Conservation (phyloP, 169 alveolate genomes). For the Plasmodium adleri region DNA sequence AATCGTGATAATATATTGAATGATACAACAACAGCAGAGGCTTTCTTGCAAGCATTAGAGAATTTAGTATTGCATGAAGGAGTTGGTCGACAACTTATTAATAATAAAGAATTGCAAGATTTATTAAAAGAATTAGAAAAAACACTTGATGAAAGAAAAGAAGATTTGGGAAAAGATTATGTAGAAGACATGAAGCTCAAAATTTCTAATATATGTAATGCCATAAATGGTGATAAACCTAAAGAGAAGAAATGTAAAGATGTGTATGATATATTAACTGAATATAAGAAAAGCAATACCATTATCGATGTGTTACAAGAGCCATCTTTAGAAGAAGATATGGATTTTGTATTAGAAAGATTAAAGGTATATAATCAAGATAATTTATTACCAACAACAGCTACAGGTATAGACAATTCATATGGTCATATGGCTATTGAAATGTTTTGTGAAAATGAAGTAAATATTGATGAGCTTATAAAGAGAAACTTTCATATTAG, state of each 20-base stretch:
- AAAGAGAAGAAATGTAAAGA: slow-evolving; percentile 83
- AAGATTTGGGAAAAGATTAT: slow-evolving; percentile 75
- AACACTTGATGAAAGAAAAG: slow-evolving; percentile 30
- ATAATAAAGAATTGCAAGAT: slow-evolving; percentile 74
- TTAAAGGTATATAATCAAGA: slow-evolving; percentile 58
- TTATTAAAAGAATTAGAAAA: slow-evolving; percentile 75
- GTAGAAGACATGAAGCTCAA: slow-evolving; percentile 63
- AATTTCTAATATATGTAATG: slow-evolving; percentile 74
- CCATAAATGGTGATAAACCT: slow-evolving; percentile 83
- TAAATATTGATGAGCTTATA: slow-evolving; percentile 60
- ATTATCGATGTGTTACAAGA: slow-evolving; percentile 65
- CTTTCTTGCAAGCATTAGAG: slow-evolving; percentile 75
- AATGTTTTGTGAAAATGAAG: slow-evolving; percentile 50
- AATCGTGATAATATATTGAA: slow-evolving; percentile 58
- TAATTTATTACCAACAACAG: slow-evolving; percentile 39
- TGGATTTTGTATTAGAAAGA: slow-evolving; percentile 57
- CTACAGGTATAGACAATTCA: slow-evolving; percentile 78
- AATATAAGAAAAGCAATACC: slow-evolving; percentile 58
- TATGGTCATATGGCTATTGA: slow-evolving; percentile 85
- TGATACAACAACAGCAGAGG: slow-evolving; percentile 73
- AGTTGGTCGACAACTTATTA: slow-evolving; percentile 81
- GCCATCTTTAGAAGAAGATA: slow-evolving; percentile 70
- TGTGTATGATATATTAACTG: slow-evolving; percentile 79
- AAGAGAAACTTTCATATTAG: slow-evolving; percentile 34
- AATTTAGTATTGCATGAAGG: slow-evolving; percentile 81